A percentile compares a stretch with the other conserved stretches of the same genome.
Evolutionary conservation across 768 basidiomycete species (phyloP).

Genomic region (Dentipellis sp.): DNA sequence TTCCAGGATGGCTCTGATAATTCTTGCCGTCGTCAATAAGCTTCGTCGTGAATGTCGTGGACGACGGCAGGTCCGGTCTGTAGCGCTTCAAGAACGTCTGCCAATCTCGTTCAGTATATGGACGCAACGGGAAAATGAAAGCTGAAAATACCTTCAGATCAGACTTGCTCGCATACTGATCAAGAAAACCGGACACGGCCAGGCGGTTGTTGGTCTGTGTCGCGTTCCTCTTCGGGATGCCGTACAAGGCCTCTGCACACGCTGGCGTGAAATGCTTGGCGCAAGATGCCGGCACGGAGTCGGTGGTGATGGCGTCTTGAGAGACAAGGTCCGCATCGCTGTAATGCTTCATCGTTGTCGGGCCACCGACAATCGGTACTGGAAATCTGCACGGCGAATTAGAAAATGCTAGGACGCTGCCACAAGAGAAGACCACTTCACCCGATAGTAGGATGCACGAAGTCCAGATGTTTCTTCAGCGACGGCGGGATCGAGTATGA

Average conservation of each 20-base stretch:
- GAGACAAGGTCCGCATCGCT: neutral
- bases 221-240: slow-evolving; percentile 23
- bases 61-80: neutral
- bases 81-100: neutral
- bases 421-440: neutral
- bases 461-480: slow-evolving; percentile 7
- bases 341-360: neutral
- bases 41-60: slow-evolving; percentile 12
- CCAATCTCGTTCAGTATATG: neutral
- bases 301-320: neutral
- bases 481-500: neutral
- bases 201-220: slow-evolving; percentile 17
- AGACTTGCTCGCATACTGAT: slow-evolving; percentile 20
- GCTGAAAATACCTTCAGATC: slow-evolving; percentile 17
- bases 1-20: slow-evolving; percentile 4
- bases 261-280: slow-evolving; percentile 17
- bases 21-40: slow-evolving; percentile 14
- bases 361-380: neutral
- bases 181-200: slow-evolving; percentile 20
- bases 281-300: neutral
- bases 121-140: neutral
- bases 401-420: neutral
- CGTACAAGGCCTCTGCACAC: slow-evolving; percentile 25
- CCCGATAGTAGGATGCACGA: slow-evolving; percentile 14
- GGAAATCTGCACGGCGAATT: neutral